Conservation (phyloP, 2,329 filamentous ascomycete genomes). For the Claviceps maximensis region DNA sequence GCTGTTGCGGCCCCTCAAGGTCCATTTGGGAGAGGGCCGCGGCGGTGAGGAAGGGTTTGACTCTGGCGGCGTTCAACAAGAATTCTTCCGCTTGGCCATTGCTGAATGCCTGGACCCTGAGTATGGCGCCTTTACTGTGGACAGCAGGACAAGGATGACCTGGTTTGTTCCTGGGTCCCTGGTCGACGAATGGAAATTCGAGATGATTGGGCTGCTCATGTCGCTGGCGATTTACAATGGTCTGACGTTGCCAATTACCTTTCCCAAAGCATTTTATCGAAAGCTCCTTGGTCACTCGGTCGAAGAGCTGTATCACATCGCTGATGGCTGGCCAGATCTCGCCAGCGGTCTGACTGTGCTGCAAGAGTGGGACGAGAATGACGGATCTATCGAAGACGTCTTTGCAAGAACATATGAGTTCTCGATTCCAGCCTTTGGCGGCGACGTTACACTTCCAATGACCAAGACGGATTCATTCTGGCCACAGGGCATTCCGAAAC, state of each 20-base stretch:
- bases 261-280: slow-evolving; percentile 73
- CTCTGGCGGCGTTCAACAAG: slow-evolving; percentile 88
- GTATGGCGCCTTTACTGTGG: slow-evolving; percentile 69
- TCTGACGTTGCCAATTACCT: slow-evolving; percentile 77
- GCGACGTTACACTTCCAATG: slow-evolving; percentile 46
- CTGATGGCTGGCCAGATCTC: slow-evolving; percentile 77
- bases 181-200: slow-evolving; percentile 79
- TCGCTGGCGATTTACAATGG: slow-evolving; percentile 90
- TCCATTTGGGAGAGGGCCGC: slow-evolving; percentile 67
- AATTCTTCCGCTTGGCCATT: slow-evolving; percentile 82
- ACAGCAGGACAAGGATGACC: slow-evolving; percentile 61
- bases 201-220: slow-evolving; percentile 76
- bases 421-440: slow-evolving; percentile 47
- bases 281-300: slow-evolving; percentile 61
- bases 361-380: slow-evolving; percentile 59
- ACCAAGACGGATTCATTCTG: slow-evolving; percentile 27
- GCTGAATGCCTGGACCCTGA: slow-evolving; percentile 65
- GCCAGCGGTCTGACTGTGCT: slow-evolving; percentile 60
- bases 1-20: slow-evolving; percentile 72
- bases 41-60: slow-evolving; percentile 87
- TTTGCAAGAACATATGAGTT: slow-evolving; percentile 83
- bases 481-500: slow-evolving; percentile 35
- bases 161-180: slow-evolving; percentile 80
- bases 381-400: slow-evolving; percentile 67
- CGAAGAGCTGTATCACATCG: slow-evolving; percentile 60